Conservation (phyloP, 2,329 filamentous ascomycete genomes). For the Cercospora zeina region DNA sequence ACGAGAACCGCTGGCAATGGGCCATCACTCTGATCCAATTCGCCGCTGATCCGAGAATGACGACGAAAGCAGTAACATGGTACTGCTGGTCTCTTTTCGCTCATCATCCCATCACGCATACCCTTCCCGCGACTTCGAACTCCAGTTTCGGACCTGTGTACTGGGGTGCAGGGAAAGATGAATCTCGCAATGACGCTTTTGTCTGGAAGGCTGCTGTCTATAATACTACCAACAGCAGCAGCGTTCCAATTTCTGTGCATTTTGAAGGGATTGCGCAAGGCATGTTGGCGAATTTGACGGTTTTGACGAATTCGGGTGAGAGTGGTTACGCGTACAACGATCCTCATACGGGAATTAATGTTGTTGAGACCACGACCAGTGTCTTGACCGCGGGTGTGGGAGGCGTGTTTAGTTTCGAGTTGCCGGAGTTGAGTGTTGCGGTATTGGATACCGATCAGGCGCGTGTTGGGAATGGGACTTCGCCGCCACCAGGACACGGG, state of each 20-base stretch:
- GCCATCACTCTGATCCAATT: constrained; percentile 45
- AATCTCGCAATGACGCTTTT: constrained; percentile 33
- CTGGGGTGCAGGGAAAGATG: constrained; percentile 49
- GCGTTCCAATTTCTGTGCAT: constrained; percentile 40
- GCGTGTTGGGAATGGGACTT: background rate
- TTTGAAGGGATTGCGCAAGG: constrained; percentile 43
- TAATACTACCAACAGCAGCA: constrained; percentile 46
- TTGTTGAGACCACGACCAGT: constrained; percentile 50
- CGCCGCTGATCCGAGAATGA: constrained; percentile 43
- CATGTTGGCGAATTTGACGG: constrained; percentile 44
- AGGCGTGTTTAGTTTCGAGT: constrained; percentile 54
- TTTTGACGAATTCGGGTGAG: constrained; percentile 43
- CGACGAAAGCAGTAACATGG: constrained; percentile 38
- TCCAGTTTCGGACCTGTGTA: constrained; percentile 44
- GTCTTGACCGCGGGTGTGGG: constrained; percentile 48
- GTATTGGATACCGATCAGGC: constrained; percentile 49
- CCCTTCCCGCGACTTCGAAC: constrained; percentile 44
- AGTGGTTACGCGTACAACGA: constrained; percentile 34
- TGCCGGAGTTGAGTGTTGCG: constrained; percentile 59
- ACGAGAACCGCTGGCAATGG: constrained; percentile 39
- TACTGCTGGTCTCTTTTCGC: constrained; percentile 46
- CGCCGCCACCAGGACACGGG: background rate
- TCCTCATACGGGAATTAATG: constrained; percentile 46
- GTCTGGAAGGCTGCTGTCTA: constrained; percentile 54
- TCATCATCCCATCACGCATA: constrained; percentile 48